Base-by-base conservation (phyloP, 2,329 filamentous ascomycete species). In the Cercospora berteroae region DNA sequence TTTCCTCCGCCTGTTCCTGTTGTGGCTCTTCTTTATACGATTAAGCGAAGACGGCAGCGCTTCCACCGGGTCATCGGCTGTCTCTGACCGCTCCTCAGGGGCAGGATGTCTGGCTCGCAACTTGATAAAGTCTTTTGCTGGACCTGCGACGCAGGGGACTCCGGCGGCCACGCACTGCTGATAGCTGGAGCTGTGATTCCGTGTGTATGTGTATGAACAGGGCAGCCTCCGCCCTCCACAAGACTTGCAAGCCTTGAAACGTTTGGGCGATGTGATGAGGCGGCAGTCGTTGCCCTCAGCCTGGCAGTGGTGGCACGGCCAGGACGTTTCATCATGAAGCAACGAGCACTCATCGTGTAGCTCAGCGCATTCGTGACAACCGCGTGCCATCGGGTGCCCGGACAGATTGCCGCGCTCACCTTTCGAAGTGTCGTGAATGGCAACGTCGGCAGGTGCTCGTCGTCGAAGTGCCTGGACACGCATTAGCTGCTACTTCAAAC, bases 141-240 rank as follows among this genome's bases (percentile, higher is more conserved):
- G 80, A 4, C 80, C 80, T 10, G 80, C 80, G 12, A 79, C 60
- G 66, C 80, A 82, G 2, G 69, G 68, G n/a, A 71, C 69, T 2
- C 72, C 74, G 20, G 62, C 69, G 3, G 71, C 65, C 5, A 39
- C 64, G 66, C 80, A 81, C 23, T 76, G 68, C 27, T 70, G 65
- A 65, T 80, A 82, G 5, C 77, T 71, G 16, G 74, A 74, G 10
- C 69, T 69, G 52, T 76, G 73, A 10, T 76, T 71, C 10, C 66
- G 67, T 9, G 69, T 72, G 13, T 67, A 70, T 1, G 56, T 71
- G 69, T 79, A 81, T 0, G 79, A 81, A 67, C 80, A 81, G 3
- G 57, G 33, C 2, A 67, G 29, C 48, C 70, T 74, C 7, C 70
- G 71, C 6, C 70, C 63, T 48, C 73, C 77, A 70, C 80, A 81